These are phyloP conservation scores for Backusella liffmaniae DNA, from an alignment of 192 early-diverging fungal species.

Conservation along the genomic window DNA sequence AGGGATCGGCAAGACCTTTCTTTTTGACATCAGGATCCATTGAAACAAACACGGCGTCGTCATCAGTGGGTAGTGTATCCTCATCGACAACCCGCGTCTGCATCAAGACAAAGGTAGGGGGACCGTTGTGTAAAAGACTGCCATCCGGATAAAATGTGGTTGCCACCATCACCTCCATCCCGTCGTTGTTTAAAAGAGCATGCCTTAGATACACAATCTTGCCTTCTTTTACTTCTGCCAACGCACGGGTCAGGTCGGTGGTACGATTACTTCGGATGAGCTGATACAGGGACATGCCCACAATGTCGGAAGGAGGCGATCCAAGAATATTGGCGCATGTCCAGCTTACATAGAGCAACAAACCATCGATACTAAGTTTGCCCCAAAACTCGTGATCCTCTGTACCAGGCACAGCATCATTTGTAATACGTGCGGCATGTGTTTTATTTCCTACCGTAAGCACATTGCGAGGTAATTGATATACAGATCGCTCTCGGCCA, in stretches of 20 bases:
- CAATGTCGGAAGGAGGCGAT: conserved; percentile 29
- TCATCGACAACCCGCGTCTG: conserved; percentile 24
- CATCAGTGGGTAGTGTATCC: not conserved
- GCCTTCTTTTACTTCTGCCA: conserved; percentile 36
- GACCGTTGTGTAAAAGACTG: not conserved
- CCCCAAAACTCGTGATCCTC: conserved; percentile 56
- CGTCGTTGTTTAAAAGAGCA: conserved; percentile 33
- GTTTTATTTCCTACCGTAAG: not conserved
- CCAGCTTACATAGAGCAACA: conserved; percentile 50
- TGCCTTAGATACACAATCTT: conserved; percentile 37
- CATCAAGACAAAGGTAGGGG: conserved; percentile 31
- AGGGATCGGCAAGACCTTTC: conserved; percentile 8
- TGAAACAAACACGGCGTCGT: conserved; percentile 4
- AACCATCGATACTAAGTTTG: conserved; percentile 58
- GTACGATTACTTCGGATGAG: conserved; percentile 41
- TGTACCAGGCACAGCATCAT: conserved; percentile 19
- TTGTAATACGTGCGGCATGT: not conserved
- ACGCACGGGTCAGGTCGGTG: conserved; percentile 40
- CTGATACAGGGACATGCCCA: conserved; percentile 46
- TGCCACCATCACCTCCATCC: conserved; percentile 31
- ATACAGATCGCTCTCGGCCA: conserved; percentile 52
- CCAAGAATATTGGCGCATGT: conserved; percentile 33
- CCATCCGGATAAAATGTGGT: conserved; percentile 43
- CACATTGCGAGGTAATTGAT: conserved; percentile 31
- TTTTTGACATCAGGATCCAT: conserved; percentile 23